Percentiles rank a stretch among this genome's conserved stretches.
Evolutionary conservation across 768 basidiomycete species (phyloP).

Genomic region (Boletus bicolor): DNA sequence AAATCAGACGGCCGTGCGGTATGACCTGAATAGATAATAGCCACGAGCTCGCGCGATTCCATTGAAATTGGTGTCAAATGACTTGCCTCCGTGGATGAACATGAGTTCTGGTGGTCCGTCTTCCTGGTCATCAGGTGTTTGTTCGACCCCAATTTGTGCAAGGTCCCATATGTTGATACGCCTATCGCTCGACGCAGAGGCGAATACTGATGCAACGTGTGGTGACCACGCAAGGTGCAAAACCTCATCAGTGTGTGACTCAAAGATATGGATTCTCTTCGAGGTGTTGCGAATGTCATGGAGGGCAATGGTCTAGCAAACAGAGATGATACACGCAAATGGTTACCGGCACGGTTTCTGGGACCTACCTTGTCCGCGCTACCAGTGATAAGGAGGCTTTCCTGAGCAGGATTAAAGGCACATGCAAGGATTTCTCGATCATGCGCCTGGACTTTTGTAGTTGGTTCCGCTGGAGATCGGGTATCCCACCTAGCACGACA

Average conservation of each 20-base stretch:
- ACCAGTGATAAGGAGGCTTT: constrained; percentile 82
- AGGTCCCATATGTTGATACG: constrained; percentile 96
- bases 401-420: constrained; percentile 80
- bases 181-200: constrained; percentile 91
- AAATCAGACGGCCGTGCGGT: constrained; percentile 91
- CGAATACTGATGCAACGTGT: constrained; percentile 86
- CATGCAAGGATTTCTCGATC: constrained; percentile 89
- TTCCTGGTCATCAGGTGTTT: constrained; percentile 97
- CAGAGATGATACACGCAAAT: background rate
- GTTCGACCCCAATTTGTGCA: constrained; percentile 86
- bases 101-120: constrained; percentile 96
- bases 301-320: constrained; percentile 71
- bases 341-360: background rate
- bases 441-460: constrained; percentile 77
- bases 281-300: constrained; percentile 81
- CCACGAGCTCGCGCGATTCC: background rate
- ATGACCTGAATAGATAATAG: constrained; percentile 51
- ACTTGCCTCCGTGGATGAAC: constrained; percentile 90
- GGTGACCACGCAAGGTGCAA: constrained; percentile 96
- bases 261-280: constrained; percentile 84
- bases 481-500: constrained; percentile 80
- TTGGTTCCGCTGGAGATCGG: constrained; percentile 65
- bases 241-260: constrained; percentile 92
- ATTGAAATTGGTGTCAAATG: background rate
- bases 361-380: constrained; percentile 83